phyloP scores from a whole-genome alignment of 352 stramenopile genomes.

The Pythium pyrilobum region DNA sequence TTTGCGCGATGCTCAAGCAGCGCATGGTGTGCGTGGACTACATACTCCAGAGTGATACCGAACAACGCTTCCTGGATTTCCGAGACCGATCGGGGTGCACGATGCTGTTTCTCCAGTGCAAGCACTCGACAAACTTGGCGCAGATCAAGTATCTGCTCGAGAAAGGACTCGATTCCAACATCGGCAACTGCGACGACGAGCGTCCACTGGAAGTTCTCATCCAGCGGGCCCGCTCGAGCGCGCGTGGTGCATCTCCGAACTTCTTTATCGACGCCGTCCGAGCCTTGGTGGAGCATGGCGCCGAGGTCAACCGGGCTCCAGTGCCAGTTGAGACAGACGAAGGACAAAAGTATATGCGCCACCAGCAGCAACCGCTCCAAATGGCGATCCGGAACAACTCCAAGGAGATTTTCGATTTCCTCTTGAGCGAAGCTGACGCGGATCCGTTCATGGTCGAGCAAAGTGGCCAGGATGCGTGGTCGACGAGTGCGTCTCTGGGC shows the following conservation, averaged over 20 bases:
- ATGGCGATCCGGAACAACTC: slow-evolving; percentile 41
- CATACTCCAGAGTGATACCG: slow-evolving; percentile 48
- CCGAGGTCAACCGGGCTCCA: neutral
- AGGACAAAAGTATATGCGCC: neutral
- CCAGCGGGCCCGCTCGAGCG: slow-evolving; percentile 13
- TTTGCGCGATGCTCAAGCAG: slow-evolving; percentile 62
- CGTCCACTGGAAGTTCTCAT: slow-evolving; percentile 52
- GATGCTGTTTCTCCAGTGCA: slow-evolving; percentile 71
- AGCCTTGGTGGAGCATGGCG: neutral
- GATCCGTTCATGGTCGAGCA: slow-evolving; percentile 25
- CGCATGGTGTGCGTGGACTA: slow-evolving; percentile 43
- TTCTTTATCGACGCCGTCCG: slow-evolving; percentile 38
- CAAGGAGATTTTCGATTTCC: slow-evolving; percentile 35
- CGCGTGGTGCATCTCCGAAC: too few relatives aligned
- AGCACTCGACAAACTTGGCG: slow-evolving; percentile 44
- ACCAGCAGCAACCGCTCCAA: slow-evolving; percentile 39
- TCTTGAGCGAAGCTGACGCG: slow-evolving; percentile 33
- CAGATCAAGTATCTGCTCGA: slow-evolving; percentile 57
- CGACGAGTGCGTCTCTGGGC: slow-evolving; percentile 33
- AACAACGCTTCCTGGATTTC: slow-evolving; percentile 59
- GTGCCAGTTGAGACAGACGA: neutral
- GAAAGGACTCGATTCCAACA: slow-evolving; percentile 62
- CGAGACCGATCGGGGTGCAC: slow-evolving; percentile 60
- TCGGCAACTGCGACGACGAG: slow-evolving; percentile 39
- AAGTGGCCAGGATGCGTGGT: slow-evolving; percentile 49